Conservation (phyloP, 331 rosid species). For the Malus hybrid region DNA sequence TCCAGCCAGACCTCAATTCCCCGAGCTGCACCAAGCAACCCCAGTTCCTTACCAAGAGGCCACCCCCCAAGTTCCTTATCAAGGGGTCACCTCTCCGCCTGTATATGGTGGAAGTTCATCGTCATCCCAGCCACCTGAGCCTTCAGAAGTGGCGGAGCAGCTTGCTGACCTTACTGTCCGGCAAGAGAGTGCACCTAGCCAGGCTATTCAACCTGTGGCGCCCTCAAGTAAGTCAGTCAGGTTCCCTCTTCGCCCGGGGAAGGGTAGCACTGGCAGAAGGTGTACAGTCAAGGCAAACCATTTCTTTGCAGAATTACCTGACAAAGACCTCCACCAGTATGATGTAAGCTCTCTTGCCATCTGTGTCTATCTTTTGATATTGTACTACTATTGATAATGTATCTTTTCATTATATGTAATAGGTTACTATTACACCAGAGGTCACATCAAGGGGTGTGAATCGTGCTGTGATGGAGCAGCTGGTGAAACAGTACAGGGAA, state of each 20-base stretch:
- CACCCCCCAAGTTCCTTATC: slow-evolving; percentile 43
- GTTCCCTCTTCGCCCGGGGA: slow-evolving; percentile 93
- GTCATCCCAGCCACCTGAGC: slow-evolving; percentile 39
- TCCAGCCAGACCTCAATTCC: slow-evolving; percentile 52
- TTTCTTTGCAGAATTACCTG: slow-evolving; percentile 83
- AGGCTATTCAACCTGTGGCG: slow-evolving; percentile 38
- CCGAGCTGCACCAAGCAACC: slow-evolving; percentile 99
- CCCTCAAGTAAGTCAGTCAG: slow-evolving; percentile 78
- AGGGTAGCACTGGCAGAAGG: slow-evolving; percentile 55
- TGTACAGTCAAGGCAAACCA: slow-evolving; percentile 88
- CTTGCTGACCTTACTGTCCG: slow-evolving; percentile 30
- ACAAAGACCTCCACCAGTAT: slow-evolving; percentile 90
- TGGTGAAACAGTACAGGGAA: slow-evolving; percentile 61
- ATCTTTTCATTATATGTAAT: slow-evolving; percentile 1
- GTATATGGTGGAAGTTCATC: slow-evolving; percentile 61
- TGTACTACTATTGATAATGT: not conserved
- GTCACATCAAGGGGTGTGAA: slow-evolving; percentile 80
- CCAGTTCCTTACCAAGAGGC: slow-evolving; percentile 47
- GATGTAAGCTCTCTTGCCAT: slow-evolving; percentile 53
- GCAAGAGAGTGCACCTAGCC: slow-evolving; percentile 31
- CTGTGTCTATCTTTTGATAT: not conserved
- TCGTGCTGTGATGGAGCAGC: slow-evolving; percentile 83
- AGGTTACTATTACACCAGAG: slow-evolving; percentile 93
- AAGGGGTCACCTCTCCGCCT: slow-evolving; percentile 54
- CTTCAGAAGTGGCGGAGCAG: slow-evolving; percentile 27